Evolutionary conservation across 2,329 filamentous ascomycete species (phyloP), one percentile per base, ranked within the genome.

Genomic region (Calonectria leucothoes): DNA sequence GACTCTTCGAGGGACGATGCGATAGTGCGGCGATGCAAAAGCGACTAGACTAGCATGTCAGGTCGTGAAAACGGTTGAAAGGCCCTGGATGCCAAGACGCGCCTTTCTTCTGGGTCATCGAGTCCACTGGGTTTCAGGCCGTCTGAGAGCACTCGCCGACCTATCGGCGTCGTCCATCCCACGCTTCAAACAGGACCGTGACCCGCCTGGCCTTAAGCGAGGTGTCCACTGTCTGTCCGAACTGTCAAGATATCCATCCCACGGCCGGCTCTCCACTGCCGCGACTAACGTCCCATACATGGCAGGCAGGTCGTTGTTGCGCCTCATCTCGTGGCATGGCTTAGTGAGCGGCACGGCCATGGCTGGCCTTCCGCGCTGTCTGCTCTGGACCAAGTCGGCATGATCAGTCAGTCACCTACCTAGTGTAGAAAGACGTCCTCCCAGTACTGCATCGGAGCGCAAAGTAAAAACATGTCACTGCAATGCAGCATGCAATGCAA

Each of bases 151-250:
- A 70, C 65, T 69, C 68, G 64, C 42, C 64, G 63, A 51, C 71
- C 78, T 78, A 79, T 79, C 75, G 55, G 76, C 68, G 74, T 66
- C 27, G 57, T 29, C 39, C 52, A 61, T 69, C 49, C 71, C 66
- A 69, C 75, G 77, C 73, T 77, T 77, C 77, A 79, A 80, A 79
- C 73, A 74, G 71, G 72, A 52, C 76, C 55, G 55, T 70, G 77
- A 74, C 76, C 78, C 76, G 77, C 77, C 76, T 74, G 75, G 75
- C 75, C 77, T 51, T 80, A 80, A 80, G 78, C 78, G 78, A 80
- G 75, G 78, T 71, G 68, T 57, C 76, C 74, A 72, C 75, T 74
- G 65, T 45, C 63, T 35, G 27, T 52, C 65, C 65, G 33, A 63
- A 49, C 35, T 63, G 42, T 63, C 57, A 15, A 63, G 42, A 61